phyloP scores from a whole-genome alignment of 352 stramenopile species.

The Globisporangium ultimum region DNA sequence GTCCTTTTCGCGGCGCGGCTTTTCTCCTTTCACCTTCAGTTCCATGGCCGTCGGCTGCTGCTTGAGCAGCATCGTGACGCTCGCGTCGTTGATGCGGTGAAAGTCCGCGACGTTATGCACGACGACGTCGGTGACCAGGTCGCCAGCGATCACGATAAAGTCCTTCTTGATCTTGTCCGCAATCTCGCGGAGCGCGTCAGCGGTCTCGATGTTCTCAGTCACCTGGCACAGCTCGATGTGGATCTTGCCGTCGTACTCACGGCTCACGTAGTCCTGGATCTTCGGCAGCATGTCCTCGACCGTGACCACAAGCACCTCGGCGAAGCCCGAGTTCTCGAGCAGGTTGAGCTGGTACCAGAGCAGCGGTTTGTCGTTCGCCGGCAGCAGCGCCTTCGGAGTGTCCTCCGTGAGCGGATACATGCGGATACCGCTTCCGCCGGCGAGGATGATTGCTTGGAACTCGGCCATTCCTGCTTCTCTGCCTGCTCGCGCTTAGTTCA shows the following conservation, averaged over 20 bases:
- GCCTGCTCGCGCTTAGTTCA: neutral
- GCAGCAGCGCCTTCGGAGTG: conserved; percentile 70
- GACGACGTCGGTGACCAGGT: conserved; percentile 77
- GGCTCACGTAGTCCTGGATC: conserved; percentile 75
- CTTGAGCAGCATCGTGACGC: conserved; percentile 80
- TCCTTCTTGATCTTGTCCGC: conserved; percentile 77
- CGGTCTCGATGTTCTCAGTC: conserved; percentile 68
- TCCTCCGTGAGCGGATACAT: conserved; percentile 79
- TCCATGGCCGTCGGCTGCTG: conserved; percentile 26
- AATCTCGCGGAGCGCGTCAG: conserved; percentile 65
- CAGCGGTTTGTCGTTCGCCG: conserved; percentile 56
- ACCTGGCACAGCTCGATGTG: conserved; percentile 74
- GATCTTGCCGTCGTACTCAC: conserved; percentile 81
- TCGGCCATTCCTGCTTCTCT: conserved; percentile 48
- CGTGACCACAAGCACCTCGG: conserved; percentile 70
- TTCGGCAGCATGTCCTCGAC: conserved; percentile 49
- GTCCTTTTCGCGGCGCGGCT: conserved; percentile 72
- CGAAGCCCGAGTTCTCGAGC: conserved; percentile 78
- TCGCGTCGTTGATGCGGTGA: conserved; percentile 81
- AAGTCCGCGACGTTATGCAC: conserved; percentile 80
- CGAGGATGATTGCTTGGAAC: conserved; percentile 83
- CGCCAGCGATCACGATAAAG: conserved; percentile 78
- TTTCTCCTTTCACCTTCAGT: conserved; percentile 55
- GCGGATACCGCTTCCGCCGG: conserved; percentile 72
- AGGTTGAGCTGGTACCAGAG: conserved; percentile 83